Evolutionary conservation across 164 flowering plant species (phyloP), one percentile per base, ranked within the genome.

Genomic region (Echeveria elegans): DNA sequence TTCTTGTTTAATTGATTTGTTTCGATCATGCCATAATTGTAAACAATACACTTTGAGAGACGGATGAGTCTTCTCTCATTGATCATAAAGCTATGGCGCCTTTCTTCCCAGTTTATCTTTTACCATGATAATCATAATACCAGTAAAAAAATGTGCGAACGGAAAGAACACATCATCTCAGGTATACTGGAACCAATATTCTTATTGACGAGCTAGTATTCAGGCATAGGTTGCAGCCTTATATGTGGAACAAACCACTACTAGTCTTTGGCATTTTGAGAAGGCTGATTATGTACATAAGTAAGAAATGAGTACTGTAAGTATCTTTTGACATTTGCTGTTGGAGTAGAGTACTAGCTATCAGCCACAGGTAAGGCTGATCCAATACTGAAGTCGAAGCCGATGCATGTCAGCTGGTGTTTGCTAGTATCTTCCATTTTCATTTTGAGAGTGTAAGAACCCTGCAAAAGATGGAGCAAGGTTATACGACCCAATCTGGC

Each of bases 361-460:
- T 77, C 80, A 21, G 86, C 84, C 36, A 75, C 76, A n/a, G 77
- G 67, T 29, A 85, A 74, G 45, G 66, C 76, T n/a, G 76, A 72
- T 30, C 82, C 81, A 48, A 92, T 82, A 65, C 70, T 65, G 74
- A 88, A 90, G 71, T 67, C 80, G 62, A 88, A 86, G 72, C 36
- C 40, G 50, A 90, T 77, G 86, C 98, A 92, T n/a, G 98, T 82
- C 73, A 92, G 65, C 72, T 82, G 76, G 0, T 77, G 37, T 0
- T 80, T 77, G 37, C 69, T 60, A 30, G 34, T 80, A 63, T 78
- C 88, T 37, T 40, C 40, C 82, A 92, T 76, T 75, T 61, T 86
- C 92, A 92, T 83, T 71, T 69, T 82, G 32, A 92, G 85, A 6
- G 78, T 72, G 78, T 90, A 92, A 0, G 86, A 66, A 28, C 98